phyloP scores from a whole-genome alignment of 257 asterid genomes.

The Solanum verrucosum region DNA sequence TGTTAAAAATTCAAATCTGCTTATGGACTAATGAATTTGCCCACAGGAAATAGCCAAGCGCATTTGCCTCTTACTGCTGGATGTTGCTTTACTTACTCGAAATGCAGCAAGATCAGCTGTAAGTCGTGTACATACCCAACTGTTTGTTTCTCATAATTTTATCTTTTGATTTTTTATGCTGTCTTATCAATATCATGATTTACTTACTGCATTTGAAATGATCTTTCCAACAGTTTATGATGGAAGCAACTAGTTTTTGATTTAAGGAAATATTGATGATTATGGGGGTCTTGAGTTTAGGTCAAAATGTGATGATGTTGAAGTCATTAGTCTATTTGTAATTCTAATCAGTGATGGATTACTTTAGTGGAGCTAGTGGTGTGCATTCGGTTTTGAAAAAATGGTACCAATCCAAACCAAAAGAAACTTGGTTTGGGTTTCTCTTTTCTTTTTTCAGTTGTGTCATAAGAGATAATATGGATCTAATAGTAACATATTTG shows the following conservation, averaged over 20 bases:
- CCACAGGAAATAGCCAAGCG: slow-evolving; percentile 77
- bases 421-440: neutral
- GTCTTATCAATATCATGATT: neutral
- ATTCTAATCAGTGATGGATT: neutral
- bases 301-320: neutral
- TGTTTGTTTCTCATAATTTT: neutral
- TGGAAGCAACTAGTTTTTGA: neutral
- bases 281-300: neutral
- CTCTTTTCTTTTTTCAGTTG: neutral
- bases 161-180: neutral
- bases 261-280: neutral
- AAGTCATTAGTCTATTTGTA: neutral
- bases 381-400: neutral
- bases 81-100: slow-evolving; percentile 66
- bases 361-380: neutral
- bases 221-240: neutral
- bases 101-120: slow-evolving; percentile 70
- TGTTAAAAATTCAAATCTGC: neutral
- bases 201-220: neutral
- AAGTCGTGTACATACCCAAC: slow-evolving; percentile 16
- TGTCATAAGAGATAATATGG: neutral
- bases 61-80: slow-evolving; percentile 79
- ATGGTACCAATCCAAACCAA: neutral
- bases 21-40: neutral
- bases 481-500: neutral